Conservation (phyloP, 208 protist species). For the Trypanosoma conorhini region DNA sequence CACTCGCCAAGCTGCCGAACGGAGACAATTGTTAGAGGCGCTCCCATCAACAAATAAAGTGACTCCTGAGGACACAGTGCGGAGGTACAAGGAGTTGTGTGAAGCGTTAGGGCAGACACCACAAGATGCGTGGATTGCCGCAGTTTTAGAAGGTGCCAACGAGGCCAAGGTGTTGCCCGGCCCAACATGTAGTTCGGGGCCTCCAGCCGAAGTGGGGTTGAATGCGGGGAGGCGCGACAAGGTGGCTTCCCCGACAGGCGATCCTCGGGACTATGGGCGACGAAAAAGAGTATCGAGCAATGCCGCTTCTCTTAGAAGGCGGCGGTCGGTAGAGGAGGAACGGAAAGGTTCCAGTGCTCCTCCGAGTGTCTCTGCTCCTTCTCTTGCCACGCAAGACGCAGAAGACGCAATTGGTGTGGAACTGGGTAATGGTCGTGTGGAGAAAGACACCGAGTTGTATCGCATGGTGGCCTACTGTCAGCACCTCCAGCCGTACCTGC, state of each 20-base stretch:
- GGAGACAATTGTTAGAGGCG: neutral
- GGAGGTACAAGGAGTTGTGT: conserved; percentile 54
- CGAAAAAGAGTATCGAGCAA: neutral
- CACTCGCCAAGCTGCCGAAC: neutral
- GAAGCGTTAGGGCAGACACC: conserved; percentile 55
- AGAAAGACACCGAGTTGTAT: conserved; percentile 24
- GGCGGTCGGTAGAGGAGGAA: neutral
- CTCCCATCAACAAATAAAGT: neutral
- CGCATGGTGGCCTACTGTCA: conserved; percentile 56
- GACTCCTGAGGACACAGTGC: conserved; percentile 36
- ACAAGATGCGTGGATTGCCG: conserved; percentile 55
- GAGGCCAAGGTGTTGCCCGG: neutral
- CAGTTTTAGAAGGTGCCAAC: conserved; percentile 9
- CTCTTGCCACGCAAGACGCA: neutral
- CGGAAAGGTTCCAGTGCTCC: neutral
- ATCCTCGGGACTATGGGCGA: neutral
- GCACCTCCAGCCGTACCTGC: conserved; percentile 47
- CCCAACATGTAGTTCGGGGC: neutral
- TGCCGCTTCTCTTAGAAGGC: neutral
- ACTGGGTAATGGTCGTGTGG: neutral
- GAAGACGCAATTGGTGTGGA: neutral
- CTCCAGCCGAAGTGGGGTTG: no score
- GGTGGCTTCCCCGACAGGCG: neutral
- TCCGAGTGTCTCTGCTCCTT: neutral
- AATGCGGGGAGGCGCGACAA: neutral